A percentile compares a stretch with the other conserved stretches of the same genome.
Conservation (phyloP, 176 grass and related monocot species). For the Phragmites australis region DNA sequence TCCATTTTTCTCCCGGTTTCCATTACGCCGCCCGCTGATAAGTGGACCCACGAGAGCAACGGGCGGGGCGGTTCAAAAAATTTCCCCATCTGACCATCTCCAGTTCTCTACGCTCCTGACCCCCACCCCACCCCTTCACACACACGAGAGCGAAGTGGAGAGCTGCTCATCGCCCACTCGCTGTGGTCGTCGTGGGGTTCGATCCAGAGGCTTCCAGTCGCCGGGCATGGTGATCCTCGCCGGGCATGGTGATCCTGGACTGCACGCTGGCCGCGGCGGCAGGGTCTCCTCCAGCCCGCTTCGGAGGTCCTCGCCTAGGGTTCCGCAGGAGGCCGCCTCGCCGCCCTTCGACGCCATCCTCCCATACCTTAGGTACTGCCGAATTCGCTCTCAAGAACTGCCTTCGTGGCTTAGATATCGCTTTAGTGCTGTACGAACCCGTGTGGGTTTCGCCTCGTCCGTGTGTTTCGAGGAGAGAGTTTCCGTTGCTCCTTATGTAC, state of each 20-base stretch:
- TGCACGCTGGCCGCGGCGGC: conserved; percentile 19
- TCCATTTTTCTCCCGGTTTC: not conserved
- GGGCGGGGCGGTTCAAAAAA: not conserved
- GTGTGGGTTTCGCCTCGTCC: not conserved
- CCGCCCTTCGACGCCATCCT: conserved; percentile 62
- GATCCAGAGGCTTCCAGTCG: not conserved
- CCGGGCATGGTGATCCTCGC: too few species aligned
- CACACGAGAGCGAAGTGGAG: not conserved
- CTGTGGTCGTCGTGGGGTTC: not conserved
- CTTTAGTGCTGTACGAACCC: not conserved
- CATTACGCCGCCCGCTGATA: not conserved
- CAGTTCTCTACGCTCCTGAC: not conserved
- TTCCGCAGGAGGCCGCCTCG: conserved; percentile 12
- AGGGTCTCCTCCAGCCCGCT: conserved; percentile 23
- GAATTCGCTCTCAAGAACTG: not conserved
- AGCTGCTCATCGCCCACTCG: conserved; percentile 15
- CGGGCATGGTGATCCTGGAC: conserved; percentile 42
- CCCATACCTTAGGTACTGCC: conserved; percentile 61
- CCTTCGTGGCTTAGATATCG: not conserved
- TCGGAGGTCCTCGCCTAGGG: conserved; percentile 38
- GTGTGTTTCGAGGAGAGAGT: not conserved
- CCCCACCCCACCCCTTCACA: not conserved
- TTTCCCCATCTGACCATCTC: not conserved
- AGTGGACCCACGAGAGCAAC: not conserved
- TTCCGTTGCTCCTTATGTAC: not conserved